Percentiles rank a stretch among this genome's conserved stretches.
phyloP scores from a whole-genome alignment of 345 rosid genomes.

The Stellera chamaejasme region DNA sequence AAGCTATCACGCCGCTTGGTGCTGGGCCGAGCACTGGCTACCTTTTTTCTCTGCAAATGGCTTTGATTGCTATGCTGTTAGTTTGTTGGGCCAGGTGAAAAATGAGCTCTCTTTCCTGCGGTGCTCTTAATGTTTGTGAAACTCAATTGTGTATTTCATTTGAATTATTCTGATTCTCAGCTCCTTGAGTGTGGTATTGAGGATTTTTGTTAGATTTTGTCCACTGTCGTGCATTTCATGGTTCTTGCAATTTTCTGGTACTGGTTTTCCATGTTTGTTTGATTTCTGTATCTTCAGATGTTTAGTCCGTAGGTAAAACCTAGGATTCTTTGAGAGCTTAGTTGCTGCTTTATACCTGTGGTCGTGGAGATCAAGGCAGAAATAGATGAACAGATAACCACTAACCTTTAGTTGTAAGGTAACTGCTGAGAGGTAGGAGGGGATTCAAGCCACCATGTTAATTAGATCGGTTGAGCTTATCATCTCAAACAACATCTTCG shows the following conservation, averaged over 20 bases:
- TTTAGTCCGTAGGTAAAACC: too few species aligned
- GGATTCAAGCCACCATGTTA: too few species aligned
- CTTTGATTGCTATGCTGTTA: slow-evolving; percentile 72
- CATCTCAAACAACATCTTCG: too few species aligned
- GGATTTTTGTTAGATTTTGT: too few species aligned
- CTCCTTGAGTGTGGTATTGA: neutral
- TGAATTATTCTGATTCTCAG: too few species aligned
- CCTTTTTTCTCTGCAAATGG: slow-evolving; percentile 76
- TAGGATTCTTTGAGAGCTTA: too few species aligned
- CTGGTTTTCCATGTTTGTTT: neutral
- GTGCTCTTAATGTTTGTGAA: neutral
- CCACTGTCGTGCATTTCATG: neutral
- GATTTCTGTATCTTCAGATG: neutral
- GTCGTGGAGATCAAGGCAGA: too few species aligned
- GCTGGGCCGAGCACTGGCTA: slow-evolving; percentile 93
- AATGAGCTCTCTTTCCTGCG: neutral
- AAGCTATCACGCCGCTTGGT: slow-evolving; percentile 97
- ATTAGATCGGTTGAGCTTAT: too few species aligned
- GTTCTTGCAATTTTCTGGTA: neutral
- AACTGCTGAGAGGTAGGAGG: too few species aligned
- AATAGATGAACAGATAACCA: too few species aligned
- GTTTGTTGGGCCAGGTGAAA: slow-evolving; percentile 74
- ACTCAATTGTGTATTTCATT: neutral
- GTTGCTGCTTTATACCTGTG: too few species aligned
- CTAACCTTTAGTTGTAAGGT: too few species aligned